These are phyloP conservation scores for Skeletonema potamos DNA, from an alignment of 108 stramenopile genomes.

Conservation along the genomic window DNA sequence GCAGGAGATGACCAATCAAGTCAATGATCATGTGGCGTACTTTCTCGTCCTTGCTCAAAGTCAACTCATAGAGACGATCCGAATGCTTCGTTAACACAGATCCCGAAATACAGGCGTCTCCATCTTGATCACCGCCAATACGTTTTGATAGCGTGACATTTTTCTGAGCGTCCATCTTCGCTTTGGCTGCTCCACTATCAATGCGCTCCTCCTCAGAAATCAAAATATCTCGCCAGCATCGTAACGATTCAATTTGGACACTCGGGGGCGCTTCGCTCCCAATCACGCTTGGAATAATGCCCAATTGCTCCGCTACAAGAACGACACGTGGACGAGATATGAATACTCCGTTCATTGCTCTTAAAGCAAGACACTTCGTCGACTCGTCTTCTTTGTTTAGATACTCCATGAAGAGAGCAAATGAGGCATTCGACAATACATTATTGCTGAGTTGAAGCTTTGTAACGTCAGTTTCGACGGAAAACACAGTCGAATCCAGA, in stretches of 20 bases:
- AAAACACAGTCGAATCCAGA: constrained; percentile 30
- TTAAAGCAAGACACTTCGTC: constrained; percentile 74
- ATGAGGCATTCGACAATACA: constrained; percentile 52
- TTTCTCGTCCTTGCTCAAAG: constrained; percentile 50
- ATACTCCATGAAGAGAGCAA: constrained; percentile 58
- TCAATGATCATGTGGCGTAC: constrained; percentile 68
- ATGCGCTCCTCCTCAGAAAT: constrained; percentile 77
- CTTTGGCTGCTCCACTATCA: constrained; percentile 78
- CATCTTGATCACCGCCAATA: constrained; percentile 88
- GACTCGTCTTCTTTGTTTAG: constrained; percentile 57
- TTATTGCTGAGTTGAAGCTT: constrained; percentile 26
- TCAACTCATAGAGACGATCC: constrained; percentile 73
- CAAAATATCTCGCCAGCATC: constrained; percentile 80
- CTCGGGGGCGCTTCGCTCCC: constrained; percentile 41
- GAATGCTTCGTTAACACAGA: constrained; percentile 77
- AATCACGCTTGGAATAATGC: constrained; percentile 62
- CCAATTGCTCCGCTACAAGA: constrained; percentile 68
- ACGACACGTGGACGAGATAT: constrained; percentile 76
- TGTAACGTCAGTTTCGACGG: constrained; percentile 10
- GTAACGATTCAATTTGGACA: constrained; percentile 70
- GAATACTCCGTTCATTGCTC: constrained; percentile 77
- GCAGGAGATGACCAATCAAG: constrained; percentile 77
- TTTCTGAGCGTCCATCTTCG: constrained; percentile 69
- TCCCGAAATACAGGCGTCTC: constrained; percentile 82
- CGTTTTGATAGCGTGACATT: constrained; percentile 70